phyloP scores from a whole-genome alignment of 352 stramenopile species.

The Globisporangium carolinianum region DNA sequence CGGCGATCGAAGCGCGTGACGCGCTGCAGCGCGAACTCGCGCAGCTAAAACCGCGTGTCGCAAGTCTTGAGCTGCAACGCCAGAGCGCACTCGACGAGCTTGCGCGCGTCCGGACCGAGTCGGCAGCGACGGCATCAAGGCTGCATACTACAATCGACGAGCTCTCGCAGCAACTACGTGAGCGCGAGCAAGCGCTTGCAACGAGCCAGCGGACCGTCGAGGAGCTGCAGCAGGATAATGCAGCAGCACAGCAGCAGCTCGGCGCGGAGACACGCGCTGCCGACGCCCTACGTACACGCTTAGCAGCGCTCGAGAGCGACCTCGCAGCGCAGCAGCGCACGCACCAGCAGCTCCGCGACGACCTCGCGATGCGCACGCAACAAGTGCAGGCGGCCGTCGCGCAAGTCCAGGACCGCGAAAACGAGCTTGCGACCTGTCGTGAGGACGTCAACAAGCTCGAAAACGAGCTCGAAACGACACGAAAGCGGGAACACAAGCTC shows the following conservation, averaged over 20 bases:
- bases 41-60: slow-evolving; percentile 30
- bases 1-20: slow-evolving; percentile 33
- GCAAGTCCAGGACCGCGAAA: slow-evolving; percentile 22
- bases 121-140: no score
- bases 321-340: slow-evolving; percentile 1
- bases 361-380: not conserved
- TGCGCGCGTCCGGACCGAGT: slow-evolving; percentile 10
- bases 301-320: not conserved
- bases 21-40: slow-evolving; percentile 35
- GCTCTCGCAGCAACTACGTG: no score
- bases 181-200: no score
- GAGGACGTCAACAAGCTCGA: slow-evolving; percentile 11
- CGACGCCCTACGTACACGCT: not conserved
- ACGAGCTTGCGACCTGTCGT: slow-evolving; percentile 13
- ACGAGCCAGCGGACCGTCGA: not conserved
- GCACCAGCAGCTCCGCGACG: slow-evolving; percentile 4
- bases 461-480: slow-evolving; percentile 22
- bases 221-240: not conserved
- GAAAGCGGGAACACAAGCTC: slow-evolving; percentile 43
- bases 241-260: not conserved
- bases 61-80: slow-evolving; percentile 20
- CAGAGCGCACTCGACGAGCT: slow-evolving; percentile 26
- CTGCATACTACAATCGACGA: no score
- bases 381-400: slow-evolving; percentile 14
- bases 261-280: not conserved